These are phyloP conservation scores for Auricularia sp. DNA, from an alignment of 768 basidiomycete species.

Conservation along the genomic window DNA sequence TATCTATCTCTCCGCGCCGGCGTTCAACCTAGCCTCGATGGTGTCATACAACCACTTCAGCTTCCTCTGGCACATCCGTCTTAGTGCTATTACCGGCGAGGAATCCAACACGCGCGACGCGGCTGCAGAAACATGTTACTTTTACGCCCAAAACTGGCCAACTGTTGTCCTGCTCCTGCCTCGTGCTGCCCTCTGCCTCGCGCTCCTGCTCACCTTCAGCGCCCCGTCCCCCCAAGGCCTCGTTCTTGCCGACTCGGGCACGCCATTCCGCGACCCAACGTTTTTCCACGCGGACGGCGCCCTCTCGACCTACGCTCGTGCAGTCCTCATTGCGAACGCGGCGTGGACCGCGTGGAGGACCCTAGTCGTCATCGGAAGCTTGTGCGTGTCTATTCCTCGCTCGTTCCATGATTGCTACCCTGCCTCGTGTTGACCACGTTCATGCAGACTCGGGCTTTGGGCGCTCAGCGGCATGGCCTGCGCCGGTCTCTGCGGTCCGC, in stretches of 20 bases:
- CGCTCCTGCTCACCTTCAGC: conserved; percentile 60
- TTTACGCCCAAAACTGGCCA: conserved; percentile 77
- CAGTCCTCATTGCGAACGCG: conserved; percentile 68
- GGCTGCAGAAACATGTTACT: conserved; percentile 77
- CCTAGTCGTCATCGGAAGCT: conserved; percentile 58
- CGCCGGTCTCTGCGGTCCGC: conserved; percentile 76
- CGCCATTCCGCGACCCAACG: conserved; percentile 52
- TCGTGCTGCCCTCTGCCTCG: conserved; percentile 65
- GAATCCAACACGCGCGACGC: conserved; percentile 39
- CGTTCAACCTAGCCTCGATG: conserved; percentile 64
- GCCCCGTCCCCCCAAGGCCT: conserved; percentile 38
- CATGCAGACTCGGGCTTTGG: conserved; percentile 65
- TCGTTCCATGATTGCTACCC: not conserved
- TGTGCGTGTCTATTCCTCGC: conserved; percentile 33
- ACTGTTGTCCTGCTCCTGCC: conserved; percentile 77
- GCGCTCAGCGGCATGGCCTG: conserved; percentile 64
- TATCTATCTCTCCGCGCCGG: conserved; percentile 74
- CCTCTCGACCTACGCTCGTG: conserved; percentile 67
- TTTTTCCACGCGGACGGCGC: conserved; percentile 66
- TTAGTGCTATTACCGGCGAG: conserved; percentile 50
- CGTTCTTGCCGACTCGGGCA: conserved; percentile 37
- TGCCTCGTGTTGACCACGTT: not conserved
- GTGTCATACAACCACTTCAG: conserved; percentile 76
- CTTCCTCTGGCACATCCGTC: conserved; percentile 72
- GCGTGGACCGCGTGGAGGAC: conserved; percentile 73